Evolutionary conservation across 768 basidiomycete genomes (phyloP).

Genomic region (Mrakia gelida): DNA sequence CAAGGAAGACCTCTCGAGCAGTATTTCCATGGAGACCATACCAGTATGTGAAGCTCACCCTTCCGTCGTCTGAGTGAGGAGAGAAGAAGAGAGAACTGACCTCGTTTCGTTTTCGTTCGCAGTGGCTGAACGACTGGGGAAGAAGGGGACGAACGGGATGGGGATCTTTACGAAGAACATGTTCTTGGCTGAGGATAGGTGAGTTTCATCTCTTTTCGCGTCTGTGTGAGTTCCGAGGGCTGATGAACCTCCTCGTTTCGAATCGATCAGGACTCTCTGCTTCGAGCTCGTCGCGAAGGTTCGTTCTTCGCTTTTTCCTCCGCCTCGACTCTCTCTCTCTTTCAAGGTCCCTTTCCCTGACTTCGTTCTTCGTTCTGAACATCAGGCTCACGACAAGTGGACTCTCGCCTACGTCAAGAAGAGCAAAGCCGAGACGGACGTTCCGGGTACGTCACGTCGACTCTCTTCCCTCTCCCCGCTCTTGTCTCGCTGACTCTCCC

Average conservation of each 20-base stretch:
- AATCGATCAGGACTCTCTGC: conserved; percentile 70
- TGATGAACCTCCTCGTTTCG: no score
- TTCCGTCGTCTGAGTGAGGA: no score
- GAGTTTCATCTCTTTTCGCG: no score
- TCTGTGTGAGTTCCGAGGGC: no score
- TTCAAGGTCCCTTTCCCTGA: neutral
- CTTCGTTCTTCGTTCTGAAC: neutral
- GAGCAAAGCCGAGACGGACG: conserved; percentile 92
- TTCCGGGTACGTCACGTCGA: conserved; percentile 39
- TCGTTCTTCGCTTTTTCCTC: conserved; percentile 44
- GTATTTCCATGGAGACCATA: conserved; percentile 56
- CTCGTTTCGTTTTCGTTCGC: conserved; percentile 46
- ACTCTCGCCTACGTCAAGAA: conserved; percentile 89
- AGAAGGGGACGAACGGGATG: conserved; percentile 94
- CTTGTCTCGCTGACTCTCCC: neutral
- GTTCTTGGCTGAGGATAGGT: conserved; percentile 36
- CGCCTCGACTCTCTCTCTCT: neutral
- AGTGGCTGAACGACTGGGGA: conserved; percentile 82
- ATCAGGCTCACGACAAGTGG: conserved; percentile 61
- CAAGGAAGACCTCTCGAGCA: conserved; percentile 67
- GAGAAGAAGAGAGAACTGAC: no score
- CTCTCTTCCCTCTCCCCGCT: neutral
- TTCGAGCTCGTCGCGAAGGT: conserved; percentile 94
- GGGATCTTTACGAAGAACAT: conserved; percentile 93
- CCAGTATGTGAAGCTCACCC: conserved; percentile 36